These are phyloP conservation scores for Claviceps humidiphila DNA, from an alignment of 2,329 filamentous ascomycete genomes.

Conservation along the genomic window DNA sequence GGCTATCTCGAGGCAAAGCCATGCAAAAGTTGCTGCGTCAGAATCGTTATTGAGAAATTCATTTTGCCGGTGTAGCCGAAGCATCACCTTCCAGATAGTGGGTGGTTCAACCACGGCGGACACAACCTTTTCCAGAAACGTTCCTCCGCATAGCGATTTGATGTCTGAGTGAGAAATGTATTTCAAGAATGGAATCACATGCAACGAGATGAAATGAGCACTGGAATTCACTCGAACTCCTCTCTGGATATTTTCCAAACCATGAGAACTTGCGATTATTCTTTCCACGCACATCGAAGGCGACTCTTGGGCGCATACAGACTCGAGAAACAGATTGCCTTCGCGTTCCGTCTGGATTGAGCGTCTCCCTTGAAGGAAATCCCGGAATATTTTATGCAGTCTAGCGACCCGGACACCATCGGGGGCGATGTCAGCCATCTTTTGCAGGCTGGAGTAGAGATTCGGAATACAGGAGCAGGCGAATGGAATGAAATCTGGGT, in stretches of 20 bases:
- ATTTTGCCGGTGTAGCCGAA: not conserved
- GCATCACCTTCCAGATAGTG: not conserved
- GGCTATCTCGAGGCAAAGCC: conserved; percentile 9
- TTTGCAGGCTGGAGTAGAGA: not conserved
- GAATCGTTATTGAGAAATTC: not conserved
- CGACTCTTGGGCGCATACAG: not conserved
- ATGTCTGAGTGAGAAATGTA: not conserved
- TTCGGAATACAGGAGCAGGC: not conserved
- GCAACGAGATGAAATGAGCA: not conserved
- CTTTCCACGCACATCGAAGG: not conserved
- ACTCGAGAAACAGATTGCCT: not conserved
- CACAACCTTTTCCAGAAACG: not conserved
- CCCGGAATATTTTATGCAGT: not conserved
- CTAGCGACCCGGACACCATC: not conserved
- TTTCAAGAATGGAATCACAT: not conserved
- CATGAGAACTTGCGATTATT: not conserved
- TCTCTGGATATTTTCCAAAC: not conserved
- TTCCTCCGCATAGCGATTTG: not conserved
- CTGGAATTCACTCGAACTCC: not conserved
- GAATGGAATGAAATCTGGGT: not conserved
- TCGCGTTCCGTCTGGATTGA: not conserved
- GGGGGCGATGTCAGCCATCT: not conserved
- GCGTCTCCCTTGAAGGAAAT: not conserved
- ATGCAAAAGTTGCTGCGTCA: conserved; percentile 5
- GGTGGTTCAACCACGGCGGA: not conserved